A percentile compares a stretch with the other conserved stretches of the same genome.
phyloP scores from a whole-genome alignment of 257 asterid genomes.

The Catharanthus roseus region DNA sequence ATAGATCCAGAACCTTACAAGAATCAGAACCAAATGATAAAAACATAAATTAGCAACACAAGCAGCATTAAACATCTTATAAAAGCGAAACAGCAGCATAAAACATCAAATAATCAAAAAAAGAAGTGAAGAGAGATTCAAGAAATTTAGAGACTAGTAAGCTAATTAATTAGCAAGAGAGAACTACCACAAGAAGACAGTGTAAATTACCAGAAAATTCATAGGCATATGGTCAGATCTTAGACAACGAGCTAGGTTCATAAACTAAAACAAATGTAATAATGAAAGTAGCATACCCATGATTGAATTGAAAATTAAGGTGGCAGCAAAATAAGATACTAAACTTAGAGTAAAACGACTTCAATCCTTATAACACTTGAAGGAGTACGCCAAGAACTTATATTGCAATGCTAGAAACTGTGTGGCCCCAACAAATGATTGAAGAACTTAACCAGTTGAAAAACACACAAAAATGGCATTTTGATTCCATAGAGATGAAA shows the following conservation, averaged over 20 bases:
- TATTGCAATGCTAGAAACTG: conserved; percentile 26
- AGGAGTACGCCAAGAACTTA: conserved; percentile 30
- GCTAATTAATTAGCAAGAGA: neutral
- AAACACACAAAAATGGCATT: conserved; percentile 15
- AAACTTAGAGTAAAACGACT: conserved; percentile 26
- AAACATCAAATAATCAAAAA: neutral
- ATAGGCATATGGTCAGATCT: conserved; percentile 29
- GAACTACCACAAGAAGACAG: neutral
- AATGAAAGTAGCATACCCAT: conserved; percentile 32
- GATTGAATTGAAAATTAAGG: conserved; percentile 21
- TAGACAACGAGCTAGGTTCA: conserved; percentile 12
- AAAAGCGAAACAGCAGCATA: neutral
- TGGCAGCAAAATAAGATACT: conserved; percentile 14
- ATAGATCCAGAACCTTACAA: conserved; percentile 26
- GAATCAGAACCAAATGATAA: conserved; percentile 19
- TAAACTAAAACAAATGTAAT: neutral
- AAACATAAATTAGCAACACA: conserved; percentile 15
- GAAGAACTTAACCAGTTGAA: neutral
- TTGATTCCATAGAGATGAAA: conserved; percentile 11
- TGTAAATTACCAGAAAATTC: neutral
- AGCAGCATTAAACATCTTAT: neutral
- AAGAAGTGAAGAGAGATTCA: neutral
- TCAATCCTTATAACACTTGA: conserved; percentile 14
- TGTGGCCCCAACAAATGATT: conserved; percentile 26
- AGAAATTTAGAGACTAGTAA: neutral